Evolutionary conservation across 2,329 filamentous ascomycete species (phyloP).

Genomic region (Fusarium lateritium): DNA sequence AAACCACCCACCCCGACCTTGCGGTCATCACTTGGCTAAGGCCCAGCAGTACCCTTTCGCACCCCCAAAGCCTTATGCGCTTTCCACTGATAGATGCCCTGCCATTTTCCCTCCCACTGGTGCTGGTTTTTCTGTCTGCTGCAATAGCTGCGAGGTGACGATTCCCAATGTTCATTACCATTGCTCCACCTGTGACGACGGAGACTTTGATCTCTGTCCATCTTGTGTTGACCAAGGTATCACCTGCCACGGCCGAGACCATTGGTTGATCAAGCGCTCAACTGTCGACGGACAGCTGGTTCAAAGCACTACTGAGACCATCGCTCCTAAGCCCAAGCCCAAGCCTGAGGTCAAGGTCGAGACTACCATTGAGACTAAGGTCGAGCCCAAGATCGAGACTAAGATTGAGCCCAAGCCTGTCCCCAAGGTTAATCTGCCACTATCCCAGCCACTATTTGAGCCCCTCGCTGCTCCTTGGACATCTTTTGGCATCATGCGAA

Average conservation of each 20-base stretch:
- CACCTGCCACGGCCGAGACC: slow-evolving; percentile 82
- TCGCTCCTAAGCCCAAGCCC: slow-evolving; percentile 72
- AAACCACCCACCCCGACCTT: slow-evolving; percentile 6
- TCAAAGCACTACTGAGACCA: slow-evolving; percentile 87
- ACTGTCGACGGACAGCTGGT: slow-evolving; percentile 84
- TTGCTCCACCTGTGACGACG: slow-evolving; percentile 92
- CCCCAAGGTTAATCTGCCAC: slow-evolving; percentile 28
- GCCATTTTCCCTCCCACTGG: slow-evolving; percentile 35
- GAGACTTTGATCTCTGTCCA: slow-evolving; percentile 94
- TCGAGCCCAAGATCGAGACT: slow-evolving; percentile 44
- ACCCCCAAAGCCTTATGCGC: slow-evolving; percentile 6
- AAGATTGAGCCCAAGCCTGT: slow-evolving; percentile 17
- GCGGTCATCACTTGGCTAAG: slow-evolving; percentile 6
- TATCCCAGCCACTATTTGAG: slow-evolving; percentile 43
- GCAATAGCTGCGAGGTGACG: slow-evolving; percentile 87
- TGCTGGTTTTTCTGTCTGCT: slow-evolving; percentile 83
- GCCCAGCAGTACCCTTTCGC: slow-evolving; percentile 19
- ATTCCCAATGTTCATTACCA: slow-evolving; percentile 92
- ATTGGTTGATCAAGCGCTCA: slow-evolving; percentile 95
- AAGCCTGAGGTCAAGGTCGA: slow-evolving; percentile 46
- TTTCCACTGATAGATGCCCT: slow-evolving; percentile 6
- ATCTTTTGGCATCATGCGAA: slow-evolving; percentile 64
- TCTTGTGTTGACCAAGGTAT: slow-evolving; percentile 82
- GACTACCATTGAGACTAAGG: slow-evolving; percentile 37
- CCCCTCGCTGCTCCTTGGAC: slow-evolving; percentile 40